These are phyloP conservation scores for Fraxinus angustifolia DNA, from an alignment of 305 asterid genomes.

Conservation along the genomic window DNA sequence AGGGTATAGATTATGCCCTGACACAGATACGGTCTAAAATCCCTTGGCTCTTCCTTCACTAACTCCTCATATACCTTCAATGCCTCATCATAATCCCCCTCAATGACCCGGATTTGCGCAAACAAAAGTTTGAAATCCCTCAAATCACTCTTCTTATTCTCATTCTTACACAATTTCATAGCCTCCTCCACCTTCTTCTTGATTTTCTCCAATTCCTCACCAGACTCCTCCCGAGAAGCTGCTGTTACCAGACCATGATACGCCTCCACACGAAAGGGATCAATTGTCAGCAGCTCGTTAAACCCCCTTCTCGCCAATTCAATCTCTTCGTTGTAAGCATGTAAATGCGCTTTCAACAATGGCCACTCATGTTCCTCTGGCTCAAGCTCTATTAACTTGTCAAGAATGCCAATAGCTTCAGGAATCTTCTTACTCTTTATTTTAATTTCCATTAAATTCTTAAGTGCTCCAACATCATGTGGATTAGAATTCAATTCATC, in stretches of 20 bases:
- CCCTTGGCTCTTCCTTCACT: constrained; percentile 85
- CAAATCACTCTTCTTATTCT: constrained; percentile 45
- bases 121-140: constrained; percentile 73
- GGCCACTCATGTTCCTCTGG: constrained; percentile 79
- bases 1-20: constrained; percentile 78
- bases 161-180: constrained; percentile 49
- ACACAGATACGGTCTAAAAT: constrained; percentile 84
- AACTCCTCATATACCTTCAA: constrained; percentile 59
- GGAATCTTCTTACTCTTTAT: constrained; percentile 48
- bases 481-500: constrained; percentile 49
- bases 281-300: constrained; percentile 50
- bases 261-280: constrained; percentile 72
- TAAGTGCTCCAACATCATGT: constrained; percentile 44
- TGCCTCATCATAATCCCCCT: constrained; percentile 60
- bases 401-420: constrained; percentile 56
- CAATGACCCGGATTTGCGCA: constrained; percentile 72
- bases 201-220: constrained; percentile 39
- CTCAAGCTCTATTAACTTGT: constrained; percentile 54
- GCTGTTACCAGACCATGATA: constrained; percentile 80
- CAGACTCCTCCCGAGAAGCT: constrained; percentile 53
- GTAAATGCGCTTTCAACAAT: constrained; percentile 68
- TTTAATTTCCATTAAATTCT: constrained; percentile 57
- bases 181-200: constrained; percentile 53
- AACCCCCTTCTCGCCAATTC: constrained; percentile 57
- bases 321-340: constrained; percentile 49